Base-by-base conservation (phyloP, 2,329 filamentous ascomycete genomes). In the Fusarium zealandicum region DNA sequence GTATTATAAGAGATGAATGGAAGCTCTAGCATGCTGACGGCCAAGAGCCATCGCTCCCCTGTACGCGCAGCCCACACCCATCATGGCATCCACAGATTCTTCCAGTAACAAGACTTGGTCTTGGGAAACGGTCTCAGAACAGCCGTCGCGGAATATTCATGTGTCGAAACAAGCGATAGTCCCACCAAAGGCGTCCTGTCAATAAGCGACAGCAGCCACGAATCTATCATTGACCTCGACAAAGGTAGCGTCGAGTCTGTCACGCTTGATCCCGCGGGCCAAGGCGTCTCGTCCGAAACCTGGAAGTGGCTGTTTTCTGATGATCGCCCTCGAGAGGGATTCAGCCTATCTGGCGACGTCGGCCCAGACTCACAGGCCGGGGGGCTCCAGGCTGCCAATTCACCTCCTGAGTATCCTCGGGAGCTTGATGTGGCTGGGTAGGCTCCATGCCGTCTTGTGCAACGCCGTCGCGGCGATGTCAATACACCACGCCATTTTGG, bases 311-410 rank as follows among this genome's bases (percentile, higher is more conserved):
- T 61, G 12, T 55, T 31, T 22, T 18, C 28, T 12, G 8, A 20
- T 28, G 54, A 61, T 38, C 54, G 54, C 6, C 58, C 54, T 6
- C 41, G 48, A 49, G 58, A 61, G 45, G 58, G 41, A 5, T 54
- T 47, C 9, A 42, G 8, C 10, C 35, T 25, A 18, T 31, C 27
- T 1, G 10, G 25, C 16, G 11, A 30, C 8, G 10, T 10, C 12
- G 27, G 35, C 20, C 12, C 14, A 13, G 33, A 35, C 6, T 32
- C 27, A 9, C 16, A 17, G 13, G 17, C 11, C 17, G 9, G 14
- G 11, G 18, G 12, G 10, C 25, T 28, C 28, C 28, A 31, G 12
- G 28, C 28, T 13, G 5, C 11, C 12, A n/a, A n/a, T n/a, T 11
- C 12, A 6, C 12, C 2, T n/a, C 3, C 11, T 13, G 28, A 7